A percentile compares a stretch with the other conserved stretches of the same genome.
Conservation (phyloP, 2,329 filamentous ascomycete genomes). For the Polychaeton citri region DNA sequence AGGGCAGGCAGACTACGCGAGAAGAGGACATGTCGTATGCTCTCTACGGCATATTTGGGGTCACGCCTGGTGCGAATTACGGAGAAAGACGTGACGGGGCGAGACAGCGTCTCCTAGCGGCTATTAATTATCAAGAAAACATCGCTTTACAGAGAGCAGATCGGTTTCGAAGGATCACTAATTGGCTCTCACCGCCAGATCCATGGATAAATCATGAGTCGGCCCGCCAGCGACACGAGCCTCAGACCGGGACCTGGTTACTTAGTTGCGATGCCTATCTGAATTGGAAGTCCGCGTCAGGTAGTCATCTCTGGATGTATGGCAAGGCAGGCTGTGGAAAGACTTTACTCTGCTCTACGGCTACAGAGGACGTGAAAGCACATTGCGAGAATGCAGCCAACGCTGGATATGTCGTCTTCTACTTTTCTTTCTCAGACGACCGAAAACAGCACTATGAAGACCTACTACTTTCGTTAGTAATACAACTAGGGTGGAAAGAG, state of each 20-base stretch:
- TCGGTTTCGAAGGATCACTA: conserved; percentile 3
- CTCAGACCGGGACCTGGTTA: conserved; percentile 12
- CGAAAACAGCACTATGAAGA: conserved; percentile 1
- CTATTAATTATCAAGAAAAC: neutral
- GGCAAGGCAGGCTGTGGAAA: conserved; percentile 13
- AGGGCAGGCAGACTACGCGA: conserved; percentile 3
- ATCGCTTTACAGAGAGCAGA: neutral
- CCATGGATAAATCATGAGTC: conserved; percentile 8
- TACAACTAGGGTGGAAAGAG: conserved; percentile 6
- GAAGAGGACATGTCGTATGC: conserved; percentile 8
- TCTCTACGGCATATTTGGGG: conserved; percentile 7
- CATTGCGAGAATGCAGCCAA: conserved; percentile 1
- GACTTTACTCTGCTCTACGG: conserved; percentile 12
- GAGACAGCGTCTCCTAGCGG: neutral
- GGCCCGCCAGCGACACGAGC: conserved; percentile 8
- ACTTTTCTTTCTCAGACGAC: conserved; percentile 9
- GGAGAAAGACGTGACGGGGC: conserved; percentile 4
- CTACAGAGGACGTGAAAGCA: conserved; percentile 7
- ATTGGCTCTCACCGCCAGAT: conserved; percentile 10
- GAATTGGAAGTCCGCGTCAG: conserved; percentile 6
- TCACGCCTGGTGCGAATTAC: conserved; percentile 4
- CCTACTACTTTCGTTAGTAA: conserved; percentile 1
- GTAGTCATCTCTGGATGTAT: conserved; percentile 9
- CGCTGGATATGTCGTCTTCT: conserved; percentile 6
- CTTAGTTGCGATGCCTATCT: conserved; percentile 4